Evolutionary conservation across 1,139 yeast species (phyloP).

Genomic region (Debaryomyces psychrophilus): DNA sequence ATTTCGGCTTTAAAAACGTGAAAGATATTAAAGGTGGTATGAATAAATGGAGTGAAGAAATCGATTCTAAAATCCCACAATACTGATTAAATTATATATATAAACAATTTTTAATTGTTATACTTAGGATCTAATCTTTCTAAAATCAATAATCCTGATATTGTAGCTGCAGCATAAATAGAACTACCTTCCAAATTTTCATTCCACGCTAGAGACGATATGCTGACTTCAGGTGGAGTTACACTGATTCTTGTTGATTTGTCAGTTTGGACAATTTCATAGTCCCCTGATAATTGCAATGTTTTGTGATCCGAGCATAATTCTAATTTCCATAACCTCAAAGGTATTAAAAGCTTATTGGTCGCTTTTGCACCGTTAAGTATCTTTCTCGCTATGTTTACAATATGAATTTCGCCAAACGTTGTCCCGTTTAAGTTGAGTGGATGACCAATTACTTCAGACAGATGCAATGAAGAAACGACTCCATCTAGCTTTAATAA

Average conservation of each 20-base stretch:
- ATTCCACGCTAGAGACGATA: slow-evolving; percentile 66
- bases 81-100: slow-evolving; percentile 43
- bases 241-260: slow-evolving; percentile 33
- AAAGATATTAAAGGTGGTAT: slow-evolving; percentile 82
- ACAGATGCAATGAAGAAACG: slow-evolving; percentile 31
- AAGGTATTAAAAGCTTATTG: slow-evolving; percentile 34
- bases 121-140: slow-evolving; percentile 52
- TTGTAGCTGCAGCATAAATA: slow-evolving; percentile 66
- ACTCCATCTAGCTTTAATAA: slow-evolving; percentile 36
- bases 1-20: slow-evolving; percentile 52
- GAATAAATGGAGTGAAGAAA: slow-evolving; percentile 63
- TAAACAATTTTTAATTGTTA: background rate
- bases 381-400: slow-evolving; percentile 42
- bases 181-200: slow-evolving; percentile 55
- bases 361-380: slow-evolving; percentile 37
- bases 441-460: slow-evolving; percentile 58
- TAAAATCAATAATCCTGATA: slow-evolving; percentile 66
- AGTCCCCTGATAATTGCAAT: slow-evolving; percentile 30
- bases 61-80: slow-evolving; percentile 67
- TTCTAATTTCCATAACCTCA: slow-evolving; percentile 40
- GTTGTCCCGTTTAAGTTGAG: slow-evolving; percentile 61
- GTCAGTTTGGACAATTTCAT: slow-evolving; percentile 33
- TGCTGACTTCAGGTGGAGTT: slow-evolving; percentile 56
- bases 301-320: slow-evolving; percentile 20
- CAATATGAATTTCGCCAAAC: slow-evolving; percentile 54